phyloP scores from a whole-genome alignment of 305 asterid genomes.

The Fraxinus baroniana region DNA sequence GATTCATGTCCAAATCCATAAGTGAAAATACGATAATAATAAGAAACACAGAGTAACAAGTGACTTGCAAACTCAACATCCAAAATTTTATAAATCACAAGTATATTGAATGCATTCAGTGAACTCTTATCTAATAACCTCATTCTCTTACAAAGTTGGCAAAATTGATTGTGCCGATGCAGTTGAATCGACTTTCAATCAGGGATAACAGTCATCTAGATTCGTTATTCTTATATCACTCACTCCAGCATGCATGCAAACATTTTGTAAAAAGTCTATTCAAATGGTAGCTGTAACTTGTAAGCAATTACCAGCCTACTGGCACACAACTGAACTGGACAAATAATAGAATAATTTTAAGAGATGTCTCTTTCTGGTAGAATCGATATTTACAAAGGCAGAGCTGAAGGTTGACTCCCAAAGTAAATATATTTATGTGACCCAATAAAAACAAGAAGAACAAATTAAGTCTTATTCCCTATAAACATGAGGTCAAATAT shows the following conservation, averaged over 20 bases:
- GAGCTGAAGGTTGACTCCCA: background rate
- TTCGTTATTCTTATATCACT: background rate
- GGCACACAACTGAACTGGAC: background rate
- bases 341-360: background rate
- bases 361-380: background rate
- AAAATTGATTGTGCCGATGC: background rate
- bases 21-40: slow-evolving; percentile 8
- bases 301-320: background rate
- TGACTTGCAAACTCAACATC: background rate
- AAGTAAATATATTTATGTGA: background rate
- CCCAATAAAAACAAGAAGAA: background rate
- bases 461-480: background rate
- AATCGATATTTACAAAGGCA: background rate
- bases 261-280: background rate
- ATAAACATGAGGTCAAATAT: background rate
- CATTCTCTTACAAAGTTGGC: background rate
- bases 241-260: background rate
- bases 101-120: background rate
- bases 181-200: slow-evolving; percentile 2
- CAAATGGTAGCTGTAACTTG: background rate
- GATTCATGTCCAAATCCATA: slow-evolving; percentile 1
- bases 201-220: slow-evolving; percentile 8
- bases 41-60: background rate
- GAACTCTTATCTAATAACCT: background rate
- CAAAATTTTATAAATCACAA: background rate